Base-by-base conservation (phyloP, 1,284 basidiomycete species). In the Microbotryum scabiosae region DNA sequence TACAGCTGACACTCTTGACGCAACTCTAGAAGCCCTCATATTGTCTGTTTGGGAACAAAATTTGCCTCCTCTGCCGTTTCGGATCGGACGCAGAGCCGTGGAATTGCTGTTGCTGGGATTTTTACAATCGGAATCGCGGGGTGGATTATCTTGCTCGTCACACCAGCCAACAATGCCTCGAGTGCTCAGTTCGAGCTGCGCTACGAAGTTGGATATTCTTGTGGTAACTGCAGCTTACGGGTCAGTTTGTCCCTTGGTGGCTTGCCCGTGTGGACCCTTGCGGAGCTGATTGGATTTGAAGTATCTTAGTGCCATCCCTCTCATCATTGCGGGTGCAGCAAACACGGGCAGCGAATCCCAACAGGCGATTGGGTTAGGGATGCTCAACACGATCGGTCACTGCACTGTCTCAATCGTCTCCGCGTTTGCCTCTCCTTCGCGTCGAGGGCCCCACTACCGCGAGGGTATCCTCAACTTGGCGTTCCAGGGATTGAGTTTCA, bases 51-150 rank as follows among this genome's bases (percentile, higher is more conserved):
- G 18, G 57, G 56, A 3, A 47, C 54, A 12, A 41, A 10, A 4
- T 41, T 41, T 12, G 36, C 36, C 79, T 91, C 69, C 75, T 84
- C n/a, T 62, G 78, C 5, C 78, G 74, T 77, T 23, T 90, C 89
- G 7, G 90, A 93, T 74, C 78, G 81, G 56, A 70, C 82, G 8
- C 87, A 89, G 73, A 82, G 76, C 56, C 82, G 89, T 60, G 90
- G 88, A 30, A 56, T 77, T 30, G 73, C 73, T 26, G 70, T 73
- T 46, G 72, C 74, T 26, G 46, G 51, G 25, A 75, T 77, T 28
- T 78, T 77, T 66, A 36, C 66, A 12, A 69, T 78, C 56, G 76
- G 76, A 25, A 69, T 77, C 50, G 60, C 76, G 47, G 78, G 77
- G 14, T 79, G 77, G 76, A 66, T 70, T 0, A 67, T 78, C 21